Percentiles rank a stretch among this genome's conserved stretches.
Conservation (phyloP, 225 moss, liverwort and hornwort genomes). For the Pleurozium schreberi region DNA sequence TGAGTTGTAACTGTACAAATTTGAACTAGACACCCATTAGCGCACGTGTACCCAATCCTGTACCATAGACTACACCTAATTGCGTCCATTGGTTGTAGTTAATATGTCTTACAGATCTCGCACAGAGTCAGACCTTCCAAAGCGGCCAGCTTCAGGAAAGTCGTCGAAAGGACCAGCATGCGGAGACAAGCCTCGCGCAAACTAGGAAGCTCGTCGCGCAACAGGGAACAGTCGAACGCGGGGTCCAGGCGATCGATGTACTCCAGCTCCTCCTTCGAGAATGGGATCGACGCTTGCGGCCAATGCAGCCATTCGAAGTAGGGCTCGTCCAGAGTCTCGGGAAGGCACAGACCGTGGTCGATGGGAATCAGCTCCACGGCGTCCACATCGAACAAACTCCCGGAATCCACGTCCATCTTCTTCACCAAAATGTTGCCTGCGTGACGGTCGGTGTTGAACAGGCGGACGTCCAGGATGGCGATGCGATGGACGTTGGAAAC, state of each 20-base stretch:
- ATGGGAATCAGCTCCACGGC: constrained; percentile 69
- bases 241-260: constrained; percentile 58
- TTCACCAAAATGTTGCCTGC: constrained; percentile 83
- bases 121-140: constrained; percentile 65
- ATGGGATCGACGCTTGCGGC: constrained; percentile 87
- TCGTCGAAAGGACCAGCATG: constrained; percentile 66
- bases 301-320: constrained; percentile 98
- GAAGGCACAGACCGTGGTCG: constrained; percentile 84
- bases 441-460: constrained; percentile 88
- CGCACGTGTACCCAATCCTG: too few relatives aligned
- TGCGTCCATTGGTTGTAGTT: too few relatives aligned
- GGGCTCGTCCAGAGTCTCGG: constrained; percentile 76
- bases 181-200: constrained; percentile 70
- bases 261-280: constrained; percentile 66
- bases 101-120: too few relatives aligned
- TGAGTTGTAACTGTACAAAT: too few relatives aligned
- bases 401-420: constrained; percentile 45
- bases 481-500: constrained; percentile 80
- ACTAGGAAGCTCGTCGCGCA: constrained; percentile 64
- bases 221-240: constrained; percentile 32
- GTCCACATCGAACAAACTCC: constrained; percentile 37
- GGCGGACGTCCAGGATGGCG: constrained; percentile 73
- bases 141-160: constrained; percentile 69
- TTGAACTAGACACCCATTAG: too few relatives aligned
- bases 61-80: too few relatives aligned